Evolutionary conservation across 495 filamentous ascomycete species (phyloP).

Genomic region (Penicillium coffeae): DNA sequence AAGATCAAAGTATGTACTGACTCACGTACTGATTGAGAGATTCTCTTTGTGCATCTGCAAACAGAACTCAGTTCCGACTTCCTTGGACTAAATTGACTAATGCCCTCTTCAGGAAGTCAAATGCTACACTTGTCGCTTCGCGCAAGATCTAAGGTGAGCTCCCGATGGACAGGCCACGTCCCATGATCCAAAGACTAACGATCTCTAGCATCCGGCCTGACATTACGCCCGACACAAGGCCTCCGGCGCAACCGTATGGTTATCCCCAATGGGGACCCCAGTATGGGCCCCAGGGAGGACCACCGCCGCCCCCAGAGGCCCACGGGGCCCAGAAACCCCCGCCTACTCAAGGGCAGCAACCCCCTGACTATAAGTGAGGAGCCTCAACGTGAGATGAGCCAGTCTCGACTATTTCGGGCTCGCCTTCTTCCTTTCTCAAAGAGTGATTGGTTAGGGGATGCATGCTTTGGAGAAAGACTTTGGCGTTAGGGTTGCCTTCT

Average conservation of each 20-base stretch:
- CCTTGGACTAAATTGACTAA: constrained; percentile 12
- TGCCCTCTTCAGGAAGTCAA: constrained; percentile 39
- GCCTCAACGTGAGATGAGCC: too few species aligned
- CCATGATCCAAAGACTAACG: constrained; percentile 7
- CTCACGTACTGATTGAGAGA: neutral
- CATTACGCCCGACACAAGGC: constrained; percentile 41
- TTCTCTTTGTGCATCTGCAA: too few species aligned
- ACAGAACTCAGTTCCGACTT: neutral
- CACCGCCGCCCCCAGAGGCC: constrained; percentile 21
- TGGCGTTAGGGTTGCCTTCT: neutral
- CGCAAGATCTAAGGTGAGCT: constrained; percentile 49
- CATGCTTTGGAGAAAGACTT: neutral
- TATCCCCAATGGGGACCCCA: constrained; percentile 15
- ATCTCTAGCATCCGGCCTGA: constrained; percentile 38
- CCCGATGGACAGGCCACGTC: neutral
- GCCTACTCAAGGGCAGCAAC: constrained; percentile 1
- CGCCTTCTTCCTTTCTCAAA: neutral
- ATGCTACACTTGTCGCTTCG: constrained; percentile 51
- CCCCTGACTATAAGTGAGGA: constrained; percentile 14
- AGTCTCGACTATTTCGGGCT: too few species aligned
- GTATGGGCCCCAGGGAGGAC: too few species aligned
- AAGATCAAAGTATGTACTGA: constrained; percentile 43
- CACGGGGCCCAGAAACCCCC: constrained; percentile 12
- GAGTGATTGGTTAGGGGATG: neutral
- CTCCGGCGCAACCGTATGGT: constrained; percentile 27